These are phyloP conservation scores for Phytophthora tentaculata DNA, from an alignment of 352 stramenopile genomes.

Conservation along the genomic window DNA sequence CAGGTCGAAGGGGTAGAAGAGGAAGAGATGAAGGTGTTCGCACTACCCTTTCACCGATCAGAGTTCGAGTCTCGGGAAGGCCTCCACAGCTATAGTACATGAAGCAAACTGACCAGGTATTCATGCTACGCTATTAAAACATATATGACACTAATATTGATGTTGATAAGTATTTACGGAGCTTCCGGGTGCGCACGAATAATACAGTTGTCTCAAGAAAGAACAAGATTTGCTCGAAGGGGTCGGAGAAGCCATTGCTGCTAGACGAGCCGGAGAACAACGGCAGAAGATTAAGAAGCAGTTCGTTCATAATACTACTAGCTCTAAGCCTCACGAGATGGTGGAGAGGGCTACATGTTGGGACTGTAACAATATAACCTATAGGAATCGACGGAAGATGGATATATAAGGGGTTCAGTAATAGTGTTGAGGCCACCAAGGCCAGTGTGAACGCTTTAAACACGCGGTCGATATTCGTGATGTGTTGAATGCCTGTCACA, in stretches of 20 bases:
- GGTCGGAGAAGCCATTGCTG: background rate
- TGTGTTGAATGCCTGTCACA: no score
- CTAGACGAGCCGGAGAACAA: background rate
- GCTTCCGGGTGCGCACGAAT: background rate
- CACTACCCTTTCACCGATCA: background rate
- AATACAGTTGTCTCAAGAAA: background rate
- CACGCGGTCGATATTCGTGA: no score
- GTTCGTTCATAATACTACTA: no score
- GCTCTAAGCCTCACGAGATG: no score
- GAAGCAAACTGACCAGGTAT: slow-evolving; percentile 13
- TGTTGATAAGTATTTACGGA: background rate
- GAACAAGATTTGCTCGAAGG: background rate
- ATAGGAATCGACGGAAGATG: no score
- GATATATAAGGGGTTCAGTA: no score
- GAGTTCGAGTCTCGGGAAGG: slow-evolving; percentile 6
- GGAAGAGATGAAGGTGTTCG: background rate
- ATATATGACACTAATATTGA: background rate
- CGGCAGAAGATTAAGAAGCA: background rate
- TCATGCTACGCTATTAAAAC: background rate
- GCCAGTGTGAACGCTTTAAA: no score
- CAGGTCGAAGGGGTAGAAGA: background rate
- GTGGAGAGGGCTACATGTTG: no score
- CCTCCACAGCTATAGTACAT: background rate
- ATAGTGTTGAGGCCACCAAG: no score
- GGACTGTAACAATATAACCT: no score